A percentile compares a stretch with the other conserved stretches of the same genome.
phyloP scores from a whole-genome alignment of 352 stramenopile species.

The Phytophthora cajani region DNA sequence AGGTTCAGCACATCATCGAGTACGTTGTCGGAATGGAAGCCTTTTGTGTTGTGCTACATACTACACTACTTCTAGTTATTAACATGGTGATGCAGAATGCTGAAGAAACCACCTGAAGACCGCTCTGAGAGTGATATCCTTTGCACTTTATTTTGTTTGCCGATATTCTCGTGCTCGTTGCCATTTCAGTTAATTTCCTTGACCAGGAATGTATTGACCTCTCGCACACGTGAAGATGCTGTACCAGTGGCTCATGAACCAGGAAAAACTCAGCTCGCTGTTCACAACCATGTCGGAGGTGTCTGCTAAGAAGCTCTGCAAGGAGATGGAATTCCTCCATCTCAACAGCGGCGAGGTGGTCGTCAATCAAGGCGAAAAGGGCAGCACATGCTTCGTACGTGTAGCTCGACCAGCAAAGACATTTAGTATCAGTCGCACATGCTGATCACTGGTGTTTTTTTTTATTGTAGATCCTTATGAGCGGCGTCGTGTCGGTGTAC shows the following conservation, averaged over 20 bases:
- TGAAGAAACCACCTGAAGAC: constrained; percentile 70
- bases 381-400: constrained; percentile 80
- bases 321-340: constrained; percentile 88
- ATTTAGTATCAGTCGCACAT: background rate
- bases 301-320: constrained; percentile 85
- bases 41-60: background rate
- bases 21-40: constrained; percentile 24
- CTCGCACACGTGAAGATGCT: constrained; percentile 64
- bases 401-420: background rate
- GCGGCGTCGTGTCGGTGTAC: constrained; percentile 75
- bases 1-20: constrained; percentile 75
- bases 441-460: background rate
- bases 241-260: constrained; percentile 87
- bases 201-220: background rate
- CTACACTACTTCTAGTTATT: background rate
- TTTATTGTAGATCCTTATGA: constrained; percentile 76
- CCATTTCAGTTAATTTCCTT: constrained; percentile 9
- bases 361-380: constrained; percentile 85
- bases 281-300: constrained; percentile 89
- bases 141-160: background rate
- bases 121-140: constrained; percentile 73
- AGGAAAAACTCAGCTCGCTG: constrained; percentile 87
- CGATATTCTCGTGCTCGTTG: background rate
- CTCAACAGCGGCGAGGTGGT: constrained; percentile 70
- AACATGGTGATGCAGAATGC: constrained; percentile 40